Base-by-base conservation (phyloP, 345 rosid species). In the Angophora floribunda region DNA sequence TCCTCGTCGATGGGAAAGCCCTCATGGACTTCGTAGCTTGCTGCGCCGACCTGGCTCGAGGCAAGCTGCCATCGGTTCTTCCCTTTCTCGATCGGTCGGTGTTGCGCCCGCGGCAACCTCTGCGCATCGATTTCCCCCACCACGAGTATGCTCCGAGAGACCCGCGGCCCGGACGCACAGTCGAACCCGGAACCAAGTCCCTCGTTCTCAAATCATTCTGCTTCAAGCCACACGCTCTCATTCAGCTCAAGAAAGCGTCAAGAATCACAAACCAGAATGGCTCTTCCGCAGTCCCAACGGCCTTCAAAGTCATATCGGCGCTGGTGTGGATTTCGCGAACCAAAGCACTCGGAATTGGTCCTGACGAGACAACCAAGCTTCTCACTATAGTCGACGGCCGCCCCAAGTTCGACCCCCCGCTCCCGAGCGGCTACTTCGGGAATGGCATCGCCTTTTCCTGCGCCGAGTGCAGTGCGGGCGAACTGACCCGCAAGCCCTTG, bases 111-210 rank as follows among this genome's bases (percentile, higher is more conserved):
- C 32, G 87, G 61, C 32, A 4, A 30, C 21, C 78, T 16, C 78
- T 7, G 6, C 44, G 22, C 44, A 0, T 65, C 1, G 19, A 65
- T 65, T 41, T 30, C 41, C 78, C 78, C 41, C 78, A 65, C 6
- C 44, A 65, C 41, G 78, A 65, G 78, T 65, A 65, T 65, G 78
- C 44, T 65, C 78, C 0, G 10, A 65, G 41, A 30, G 41, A 65
- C 8, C 1, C 0, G 78, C 78, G 0, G 10, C 7, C 78, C 19
- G 0, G 32, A 15, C 2, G 0, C 10, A 4, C 7, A 13, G 16
- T 55, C 3, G 14, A 36, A 5, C n/a, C 14, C 9, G 9, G 32
- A 51, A n/a, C 67, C 47, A 36, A 86, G 87, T 67, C 50, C 49
- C 47, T 19, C 0, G 49, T 55, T 21, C 32, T 36, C 61, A 86